Evolutionary conservation across 1,139 yeast species (phyloP).

Genomic region (Suhomyces chickasaworum): DNA sequence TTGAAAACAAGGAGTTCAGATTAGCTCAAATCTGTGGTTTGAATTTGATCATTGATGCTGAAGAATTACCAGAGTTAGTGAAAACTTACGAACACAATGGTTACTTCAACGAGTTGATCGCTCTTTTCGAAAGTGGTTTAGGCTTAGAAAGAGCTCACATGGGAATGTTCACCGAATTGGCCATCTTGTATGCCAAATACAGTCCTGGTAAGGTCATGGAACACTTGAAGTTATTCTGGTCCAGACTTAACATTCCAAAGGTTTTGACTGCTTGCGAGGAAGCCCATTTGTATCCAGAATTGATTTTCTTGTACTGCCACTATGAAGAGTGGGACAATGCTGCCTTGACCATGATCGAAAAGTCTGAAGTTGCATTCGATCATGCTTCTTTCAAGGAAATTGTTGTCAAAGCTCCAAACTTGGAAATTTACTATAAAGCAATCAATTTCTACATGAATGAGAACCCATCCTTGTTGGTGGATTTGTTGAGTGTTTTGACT

Average conservation of each 20-base stretch:
- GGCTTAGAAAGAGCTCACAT: slow-evolving; percentile 98
- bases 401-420: slow-evolving; percentile 89
- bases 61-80: slow-evolving; percentile 90
- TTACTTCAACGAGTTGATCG: slow-evolving; percentile 85
- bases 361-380: slow-evolving; percentile 89
- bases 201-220: slow-evolving; percentile 92
- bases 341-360: slow-evolving; percentile 96
- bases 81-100: slow-evolving; percentile 86
- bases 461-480: slow-evolving; percentile 89
- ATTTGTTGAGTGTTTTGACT: slow-evolving; percentile 79
- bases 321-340: slow-evolving; percentile 99
- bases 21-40: slow-evolving; percentile 98
- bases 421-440: slow-evolving; percentile 96
- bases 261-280: slow-evolving; percentile 91
- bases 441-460: slow-evolving; percentile 90
- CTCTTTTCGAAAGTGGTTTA: slow-evolving; percentile 92
- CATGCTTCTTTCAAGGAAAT: slow-evolving; percentile 93
- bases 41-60: slow-evolving; percentile 95
- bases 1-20: slow-evolving; percentile 92
- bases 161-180: slow-evolving; percentile 99
- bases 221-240: slow-evolving; percentile 96
- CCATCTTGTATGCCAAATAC: slow-evolving; percentile 86
- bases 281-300: slow-evolving; percentile 95
- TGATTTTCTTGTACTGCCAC: slow-evolving; percentile 94
- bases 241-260: slow-evolving; percentile 96